These are phyloP conservation scores for Fonsecaea multimorphosa DNA, from an alignment of 2,329 filamentous ascomycete genomes.

Conservation along the genomic window DNA sequence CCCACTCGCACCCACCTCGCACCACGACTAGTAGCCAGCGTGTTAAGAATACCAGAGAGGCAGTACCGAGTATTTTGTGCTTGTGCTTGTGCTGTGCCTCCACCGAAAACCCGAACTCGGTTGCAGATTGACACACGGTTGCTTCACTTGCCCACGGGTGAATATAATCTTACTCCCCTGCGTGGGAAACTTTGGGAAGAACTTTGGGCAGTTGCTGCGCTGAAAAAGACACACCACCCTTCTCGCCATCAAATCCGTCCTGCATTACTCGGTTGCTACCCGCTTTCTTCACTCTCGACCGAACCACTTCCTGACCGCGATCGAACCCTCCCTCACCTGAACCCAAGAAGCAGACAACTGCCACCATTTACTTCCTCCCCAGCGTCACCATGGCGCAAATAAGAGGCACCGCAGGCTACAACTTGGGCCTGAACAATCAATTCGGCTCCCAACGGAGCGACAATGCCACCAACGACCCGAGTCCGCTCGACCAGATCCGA, in stretches of 20 bases:
- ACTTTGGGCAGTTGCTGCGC: background rate
- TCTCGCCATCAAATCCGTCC: background rate
- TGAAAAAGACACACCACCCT: background rate
- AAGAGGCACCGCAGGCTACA: slow-evolving; percentile 78
- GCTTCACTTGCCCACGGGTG: background rate
- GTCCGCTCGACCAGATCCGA: slow-evolving; percentile 84
- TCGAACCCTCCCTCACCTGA: slow-evolving; percentile 3
- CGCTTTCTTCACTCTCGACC: background rate
- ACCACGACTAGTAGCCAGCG: slow-evolving; percentile 27
- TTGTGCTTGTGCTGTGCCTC: slow-evolving; percentile 4
- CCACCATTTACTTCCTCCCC: slow-evolving; percentile 4
- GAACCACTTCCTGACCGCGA: background rate
- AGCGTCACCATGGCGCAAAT: slow-evolving; percentile 55
- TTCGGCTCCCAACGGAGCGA: slow-evolving; percentile 67
- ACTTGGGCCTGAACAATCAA: slow-evolving; percentile 75
- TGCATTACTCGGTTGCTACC: background rate
- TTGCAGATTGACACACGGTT: background rate
- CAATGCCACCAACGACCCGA: slow-evolving; percentile 71
- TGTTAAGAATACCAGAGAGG: slow-evolving; percentile 27
- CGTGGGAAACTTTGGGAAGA: background rate
- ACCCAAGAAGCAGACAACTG: background rate
- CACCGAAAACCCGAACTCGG: slow-evolving; percentile 1
- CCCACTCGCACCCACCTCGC: no score
- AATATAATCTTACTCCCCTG: slow-evolving; percentile 6
- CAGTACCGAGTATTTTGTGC: slow-evolving; percentile 6